Evolutionary conservation across 2,329 filamentous ascomycete genomes (phyloP).

Genomic region (Amphichorda felina): DNA sequence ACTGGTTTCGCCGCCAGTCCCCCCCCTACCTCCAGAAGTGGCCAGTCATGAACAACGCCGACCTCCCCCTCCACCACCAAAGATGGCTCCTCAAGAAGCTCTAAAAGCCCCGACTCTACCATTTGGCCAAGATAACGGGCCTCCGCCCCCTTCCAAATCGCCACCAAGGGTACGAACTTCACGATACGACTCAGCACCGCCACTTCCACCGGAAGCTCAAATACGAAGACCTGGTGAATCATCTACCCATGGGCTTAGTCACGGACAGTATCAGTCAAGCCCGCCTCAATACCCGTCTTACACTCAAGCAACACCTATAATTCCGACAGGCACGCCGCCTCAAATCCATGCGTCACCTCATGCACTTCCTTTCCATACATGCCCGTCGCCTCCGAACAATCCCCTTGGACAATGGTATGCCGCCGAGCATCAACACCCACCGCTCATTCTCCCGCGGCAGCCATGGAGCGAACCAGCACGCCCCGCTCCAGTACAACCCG

Average conservation of each 20-base stretch:
- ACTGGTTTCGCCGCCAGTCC: slow-evolving; percentile 51
- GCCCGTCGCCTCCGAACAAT: neutral
- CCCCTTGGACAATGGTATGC: slow-evolving; percentile 3
- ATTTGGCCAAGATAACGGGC: slow-evolving; percentile 9
- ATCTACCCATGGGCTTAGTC: neutral
- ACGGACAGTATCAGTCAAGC: neutral
- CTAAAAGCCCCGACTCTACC: slow-evolving; percentile 4
- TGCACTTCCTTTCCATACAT: neutral
- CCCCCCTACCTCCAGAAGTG: slow-evolving; percentile 58
- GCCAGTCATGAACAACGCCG: slow-evolving; percentile 20
- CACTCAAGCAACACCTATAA: neutral
- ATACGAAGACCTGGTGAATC: neutral
- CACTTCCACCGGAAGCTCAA: slow-evolving; percentile 21
- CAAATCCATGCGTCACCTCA: neutral
- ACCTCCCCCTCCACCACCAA: slow-evolving; percentile 43
- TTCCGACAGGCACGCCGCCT: neutral
- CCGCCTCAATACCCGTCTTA: neutral
- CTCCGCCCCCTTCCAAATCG: slow-evolving; percentile 13
- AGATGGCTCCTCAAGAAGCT: slow-evolving; percentile 24
- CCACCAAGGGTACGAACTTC: slow-evolving; percentile 14
- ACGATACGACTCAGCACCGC: slow-evolving; percentile 35
- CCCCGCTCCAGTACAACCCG: slow-evolving; percentile 10
- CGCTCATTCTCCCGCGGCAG: slow-evolving; percentile 4
- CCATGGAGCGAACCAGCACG: slow-evolving; percentile 2
- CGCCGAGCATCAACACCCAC: slow-evolving; percentile 7